phyloP scores from a whole-genome alignment of 306 rosid species.

The Dalbergia cultrata region DNA sequence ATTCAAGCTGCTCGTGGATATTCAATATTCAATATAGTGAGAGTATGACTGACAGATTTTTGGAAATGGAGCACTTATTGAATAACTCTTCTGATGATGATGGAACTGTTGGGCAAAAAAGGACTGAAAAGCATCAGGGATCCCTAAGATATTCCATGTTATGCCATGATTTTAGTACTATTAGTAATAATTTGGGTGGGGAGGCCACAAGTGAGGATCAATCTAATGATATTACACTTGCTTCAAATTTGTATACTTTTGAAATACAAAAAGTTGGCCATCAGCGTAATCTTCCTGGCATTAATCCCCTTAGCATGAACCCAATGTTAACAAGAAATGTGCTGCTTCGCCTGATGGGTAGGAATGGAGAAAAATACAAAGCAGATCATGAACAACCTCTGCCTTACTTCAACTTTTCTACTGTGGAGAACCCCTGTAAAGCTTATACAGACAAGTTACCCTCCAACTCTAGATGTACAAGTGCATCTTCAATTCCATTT shows the following conservation, averaged over 20 bases:
- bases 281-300: slow-evolving; percentile 58
- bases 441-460: slow-evolving; percentile 59
- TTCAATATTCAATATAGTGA: slow-evolving; percentile 48
- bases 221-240: slow-evolving; percentile 40
- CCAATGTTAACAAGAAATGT: slow-evolving; percentile 75
- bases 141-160: slow-evolving; percentile 50
- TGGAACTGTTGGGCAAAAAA: slow-evolving; percentile 46
- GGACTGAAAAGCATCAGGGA: slow-evolving; percentile 46
- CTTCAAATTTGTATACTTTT: slow-evolving; percentile 50
- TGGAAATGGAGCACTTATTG: slow-evolving; percentile 38
- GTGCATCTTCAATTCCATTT: slow-evolving; percentile 45
- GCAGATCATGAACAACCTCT: slow-evolving; percentile 49
- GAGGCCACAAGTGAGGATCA: slow-evolving; percentile 53
- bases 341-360: slow-evolving; percentile 54
- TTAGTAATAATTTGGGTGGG: slow-evolving; percentile 44
- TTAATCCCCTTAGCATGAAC: slow-evolving; percentile 80
- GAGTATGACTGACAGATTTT: slow-evolving; percentile 41
- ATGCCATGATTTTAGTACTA: slow-evolving; percentile 47
- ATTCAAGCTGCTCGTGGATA: slow-evolving; percentile 51
- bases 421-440: slow-evolving; percentile 80
- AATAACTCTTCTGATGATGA: slow-evolving; percentile 47
- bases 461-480: slow-evolving; percentile 44
- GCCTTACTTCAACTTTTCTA: slow-evolving; percentile 78
- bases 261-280: slow-evolving; percentile 54
- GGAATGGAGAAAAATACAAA: slow-evolving; percentile 53